Percentiles rank a stretch among this genome's conserved stretches.
phyloP scores from a whole-genome alignment of 2,329 filamentous ascomycete genomes.

The Gremmenia infestans region DNA sequence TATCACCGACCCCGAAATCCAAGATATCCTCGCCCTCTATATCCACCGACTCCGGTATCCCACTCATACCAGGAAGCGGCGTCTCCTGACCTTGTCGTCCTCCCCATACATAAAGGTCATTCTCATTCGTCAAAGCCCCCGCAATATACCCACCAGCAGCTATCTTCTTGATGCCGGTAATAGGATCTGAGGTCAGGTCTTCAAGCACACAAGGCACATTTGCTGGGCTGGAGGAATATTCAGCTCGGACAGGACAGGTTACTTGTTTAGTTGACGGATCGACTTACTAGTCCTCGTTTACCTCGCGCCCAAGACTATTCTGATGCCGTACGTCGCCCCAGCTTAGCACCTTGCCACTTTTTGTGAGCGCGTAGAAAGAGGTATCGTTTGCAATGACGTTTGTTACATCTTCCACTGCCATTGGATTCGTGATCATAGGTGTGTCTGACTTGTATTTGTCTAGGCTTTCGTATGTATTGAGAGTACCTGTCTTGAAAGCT shows the following conservation, averaged over 20 bases:
- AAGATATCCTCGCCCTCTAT: constrained; percentile 46
- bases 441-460: constrained; percentile 5
- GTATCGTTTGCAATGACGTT: constrained; percentile 33
- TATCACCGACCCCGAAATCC: constrained; percentile 54
- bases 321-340: constrained; percentile 56
- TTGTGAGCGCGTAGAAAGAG: constrained; percentile 35
- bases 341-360: constrained; percentile 34
- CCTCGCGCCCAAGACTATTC: constrained; percentile 50
- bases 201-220: constrained; percentile 41
- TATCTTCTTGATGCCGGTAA: constrained; percentile 48
- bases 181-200: constrained; percentile 45
- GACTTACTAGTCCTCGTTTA: constrained; percentile 19
- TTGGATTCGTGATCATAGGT: not conserved
- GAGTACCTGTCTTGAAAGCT: constrained; percentile 4
- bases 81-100: constrained; percentile 21
- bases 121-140: constrained; percentile 52
- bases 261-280: not conserved
- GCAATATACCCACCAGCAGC: constrained; percentile 49
- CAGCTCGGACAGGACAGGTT: not conserved
- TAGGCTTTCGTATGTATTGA: constrained; percentile 19
- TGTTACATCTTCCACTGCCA: constrained; percentile 4
- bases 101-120: constrained; percentile 60
- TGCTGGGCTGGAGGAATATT: constrained; percentile 37
- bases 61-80: constrained; percentile 14
- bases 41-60: constrained; percentile 23